Conservation (phyloP, 805 yeast genomes). For the Soucietia sequanensis region DNA sequence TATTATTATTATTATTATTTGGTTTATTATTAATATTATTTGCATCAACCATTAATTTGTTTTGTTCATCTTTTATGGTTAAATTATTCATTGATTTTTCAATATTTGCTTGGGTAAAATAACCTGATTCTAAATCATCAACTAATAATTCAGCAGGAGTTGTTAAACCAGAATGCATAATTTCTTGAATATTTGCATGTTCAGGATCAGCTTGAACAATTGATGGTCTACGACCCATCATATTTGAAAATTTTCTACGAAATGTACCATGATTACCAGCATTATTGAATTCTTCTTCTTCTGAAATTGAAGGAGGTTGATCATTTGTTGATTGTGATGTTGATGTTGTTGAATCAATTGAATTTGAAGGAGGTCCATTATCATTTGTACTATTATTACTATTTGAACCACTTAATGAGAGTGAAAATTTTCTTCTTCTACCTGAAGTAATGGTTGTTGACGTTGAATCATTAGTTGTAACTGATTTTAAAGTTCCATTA, state of each 20-base stretch:
- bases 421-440: constrained; percentile 5
- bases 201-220: constrained; percentile 38
- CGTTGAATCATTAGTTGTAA: constrained; percentile 2
- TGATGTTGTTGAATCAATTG: too few relatives aligned
- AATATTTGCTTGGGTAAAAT: constrained; percentile 18
- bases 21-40: constrained; percentile 1
- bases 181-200: constrained; percentile 35
- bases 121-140: constrained; percentile 27
- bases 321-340: too few relatives aligned
- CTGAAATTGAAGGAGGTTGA: constrained; percentile 2
- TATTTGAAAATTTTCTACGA: constrained; percentile 34
- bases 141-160: constrained; percentile 44
- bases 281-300: constrained; percentile 15
- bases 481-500: too few relatives aligned
- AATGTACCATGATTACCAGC: constrained; percentile 21
- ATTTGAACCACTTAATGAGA: constrained; percentile 6
- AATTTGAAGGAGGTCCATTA: too few relatives aligned
- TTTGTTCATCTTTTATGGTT: constrained; percentile 4
- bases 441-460: constrained; percentile 3
- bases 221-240: constrained; percentile 44
- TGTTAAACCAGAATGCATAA: constrained; percentile 35
- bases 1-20: constrained; percentile 6
- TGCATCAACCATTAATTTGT: too few relatives aligned
- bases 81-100: constrained; percentile 7
- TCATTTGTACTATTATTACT: background rate